phyloP scores from a whole-genome alignment of 306 rosid genomes.

The Vigna nakashimae region DNA sequence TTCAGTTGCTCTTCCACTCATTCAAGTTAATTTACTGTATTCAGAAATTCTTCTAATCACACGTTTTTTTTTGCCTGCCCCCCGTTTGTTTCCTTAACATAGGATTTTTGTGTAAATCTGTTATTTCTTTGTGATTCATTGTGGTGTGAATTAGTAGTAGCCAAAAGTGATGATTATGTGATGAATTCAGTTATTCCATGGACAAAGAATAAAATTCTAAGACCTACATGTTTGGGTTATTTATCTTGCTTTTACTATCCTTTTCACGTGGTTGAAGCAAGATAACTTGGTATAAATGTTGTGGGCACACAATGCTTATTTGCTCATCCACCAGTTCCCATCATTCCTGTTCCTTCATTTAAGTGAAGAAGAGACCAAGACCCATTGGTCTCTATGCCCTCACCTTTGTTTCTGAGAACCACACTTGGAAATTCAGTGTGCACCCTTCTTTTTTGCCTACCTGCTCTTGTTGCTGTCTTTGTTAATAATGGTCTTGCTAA shows the following conservation, averaged over 20 bases:
- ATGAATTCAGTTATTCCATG: constrained; percentile 67
- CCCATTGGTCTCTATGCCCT: constrained; percentile 30
- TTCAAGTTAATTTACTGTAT: constrained; percentile 57
- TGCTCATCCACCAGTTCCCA: constrained; percentile 28
- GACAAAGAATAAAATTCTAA: constrained; percentile 56
- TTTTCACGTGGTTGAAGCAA: constrained; percentile 33
- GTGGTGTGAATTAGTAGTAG: constrained; percentile 65
- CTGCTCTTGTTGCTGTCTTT: constrained; percentile 2
- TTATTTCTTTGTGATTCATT: constrained; percentile 63
- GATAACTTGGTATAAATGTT: constrained; percentile 44
- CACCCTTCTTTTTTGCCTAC: constrained; percentile 6
- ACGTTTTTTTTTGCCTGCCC: constrained; percentile 31
- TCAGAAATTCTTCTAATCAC: constrained; percentile 61
- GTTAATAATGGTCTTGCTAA: constrained; percentile 29
- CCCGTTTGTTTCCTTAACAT: constrained; percentile 51
- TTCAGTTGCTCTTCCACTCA: constrained; percentile 46
- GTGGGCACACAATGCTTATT: constrained; percentile 42
- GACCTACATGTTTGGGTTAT: constrained; percentile 40
- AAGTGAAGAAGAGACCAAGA: constrained; percentile 34
- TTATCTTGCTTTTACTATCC: constrained; percentile 35
- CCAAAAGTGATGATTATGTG: constrained; percentile 63
- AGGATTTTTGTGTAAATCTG: constrained; percentile 76
- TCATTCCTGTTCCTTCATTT: constrained; percentile 46
- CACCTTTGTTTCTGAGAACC: constrained; percentile 24
- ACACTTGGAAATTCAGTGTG: constrained; percentile 12